Evolutionary conservation across 768 basidiomycete species (phyloP).

Genomic region (Pleurotus salmoneostramineus): DNA sequence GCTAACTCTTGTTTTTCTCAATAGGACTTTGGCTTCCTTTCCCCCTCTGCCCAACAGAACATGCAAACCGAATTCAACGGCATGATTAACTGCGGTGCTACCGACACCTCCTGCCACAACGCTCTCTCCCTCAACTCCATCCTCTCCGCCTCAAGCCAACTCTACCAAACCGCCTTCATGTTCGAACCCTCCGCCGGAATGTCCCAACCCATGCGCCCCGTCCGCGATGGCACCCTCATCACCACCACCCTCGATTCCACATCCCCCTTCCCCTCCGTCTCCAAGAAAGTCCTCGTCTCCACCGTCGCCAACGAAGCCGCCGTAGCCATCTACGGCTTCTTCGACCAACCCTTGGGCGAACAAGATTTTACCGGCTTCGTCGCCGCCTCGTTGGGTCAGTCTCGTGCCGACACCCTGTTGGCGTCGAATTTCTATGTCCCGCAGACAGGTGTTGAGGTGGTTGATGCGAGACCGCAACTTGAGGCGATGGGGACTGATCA

Average conservation of each 20-base stretch:
- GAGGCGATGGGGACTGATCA: conserved; percentile 63
- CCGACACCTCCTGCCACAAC: conserved; percentile 46
- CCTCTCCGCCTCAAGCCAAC: conserved; percentile 45
- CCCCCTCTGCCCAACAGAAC: conserved; percentile 44
- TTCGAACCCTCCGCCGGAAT: conserved; percentile 52
- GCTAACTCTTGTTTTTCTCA: too few relatives aligned
- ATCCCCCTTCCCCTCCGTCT: conserved; percentile 51
- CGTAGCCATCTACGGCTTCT: conserved; percentile 46
- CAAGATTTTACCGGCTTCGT: conserved; percentile 35
- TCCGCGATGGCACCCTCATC: conserved; percentile 65
- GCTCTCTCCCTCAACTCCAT: conserved; percentile 46
- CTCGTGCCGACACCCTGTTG: conserved; percentile 38
- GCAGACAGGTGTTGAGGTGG: conserved; percentile 19
- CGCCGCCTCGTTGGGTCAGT: conserved; percentile 39
- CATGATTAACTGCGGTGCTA: conserved; percentile 40
- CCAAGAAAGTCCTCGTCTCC: conserved; percentile 68
- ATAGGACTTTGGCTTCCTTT: conserved; percentile 72
- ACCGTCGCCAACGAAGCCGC: conserved; percentile 74
- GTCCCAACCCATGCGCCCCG: conserved; percentile 61
- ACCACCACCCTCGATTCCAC: conserved; percentile 62
- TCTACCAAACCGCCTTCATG: conserved; percentile 35
- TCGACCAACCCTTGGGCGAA: conserved; percentile 33
- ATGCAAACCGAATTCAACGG: conserved; percentile 51
- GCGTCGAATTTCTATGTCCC: conserved; percentile 44
- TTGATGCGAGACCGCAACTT: conserved; percentile 55